phyloP scores from a whole-genome alignment of 73 alveolate species.

The Paramecium pentaurelia region DNA sequence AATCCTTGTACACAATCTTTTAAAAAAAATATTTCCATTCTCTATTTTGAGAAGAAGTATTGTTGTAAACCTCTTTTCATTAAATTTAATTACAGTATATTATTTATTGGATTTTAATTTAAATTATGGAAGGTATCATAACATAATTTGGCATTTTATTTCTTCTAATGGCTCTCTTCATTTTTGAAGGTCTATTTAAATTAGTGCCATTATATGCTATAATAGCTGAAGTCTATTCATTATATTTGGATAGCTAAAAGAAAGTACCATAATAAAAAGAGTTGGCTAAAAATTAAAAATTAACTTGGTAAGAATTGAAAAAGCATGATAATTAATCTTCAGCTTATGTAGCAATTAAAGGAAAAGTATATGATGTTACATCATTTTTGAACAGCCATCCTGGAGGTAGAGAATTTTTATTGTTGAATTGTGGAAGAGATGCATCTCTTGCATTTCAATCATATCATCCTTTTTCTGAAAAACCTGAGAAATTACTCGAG shows the following conservation, averaged over 20 bases:
- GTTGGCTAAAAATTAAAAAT: background rate
- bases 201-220: background rate
- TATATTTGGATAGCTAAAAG: constrained; percentile 1
- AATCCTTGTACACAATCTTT: constrained; percentile 23
- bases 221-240: background rate
- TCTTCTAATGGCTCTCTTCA: background rate
- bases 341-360: constrained; percentile 23
- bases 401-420: constrained; percentile 38
- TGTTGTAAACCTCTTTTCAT: background rate
- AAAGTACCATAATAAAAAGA: background rate
- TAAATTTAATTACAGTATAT: background rate
- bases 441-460: constrained; percentile 15
- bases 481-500: constrained; percentile 34
- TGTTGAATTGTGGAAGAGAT: constrained; percentile 49
- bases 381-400: background rate
- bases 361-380: constrained; percentile 34
- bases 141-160: background rate
- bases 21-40: constrained; percentile 32
- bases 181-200: background rate
- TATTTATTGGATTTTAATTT: background rate
- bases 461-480: constrained; percentile 29
- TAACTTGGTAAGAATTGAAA: background rate
- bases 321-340: background rate
- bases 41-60: constrained; percentile 30
- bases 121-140: background rate